Evolutionary conservation across 345 rosid genomes (phyloP), one percentile per base, ranked within the genome.

Genomic region (Kernera saxatilis): DNA sequence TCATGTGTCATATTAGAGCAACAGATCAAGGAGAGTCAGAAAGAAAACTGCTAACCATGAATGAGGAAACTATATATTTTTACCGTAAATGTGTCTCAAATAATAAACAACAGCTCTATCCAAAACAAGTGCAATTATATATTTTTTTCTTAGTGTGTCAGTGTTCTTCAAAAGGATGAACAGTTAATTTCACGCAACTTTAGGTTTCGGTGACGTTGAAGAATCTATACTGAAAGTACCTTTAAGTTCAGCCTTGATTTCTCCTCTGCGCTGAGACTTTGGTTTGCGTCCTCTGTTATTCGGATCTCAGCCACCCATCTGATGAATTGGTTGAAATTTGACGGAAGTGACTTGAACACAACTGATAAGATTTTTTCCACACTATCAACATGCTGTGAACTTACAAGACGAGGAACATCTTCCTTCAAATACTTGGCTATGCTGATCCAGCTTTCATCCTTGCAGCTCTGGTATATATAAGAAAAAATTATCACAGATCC

Each of bases 301-400:
- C 97, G 79, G 74, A 84, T 81, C 82, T 91, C 96, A 72, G 94
- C 98, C 60, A 91, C 78, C 98, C 97, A 86, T 74, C 82, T 88
- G 51, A 93, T 85, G 76, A 93, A 93, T 52, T 89, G 89, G 71
- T 69, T 85, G 64, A 89, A 86, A 33, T 85, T 77, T 33, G 88
- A 77, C 26, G 92, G 94, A 19, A 86, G 84, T 29, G 94, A 91
- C 17, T 53, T 62, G 77, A 83, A 89, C 76, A 93, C 79, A 64
- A 79, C 74, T 41, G 74, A 55, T 7, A 93, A 60, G 74, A 87
- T 78, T 35, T 77, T 73, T 8, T 70, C 74, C 8, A 93, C 54
- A 71, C 80, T 84, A 77, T 82, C 85, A 43, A 87, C 63, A 59
- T 86, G 85, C 48, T 86, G 84, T 4, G 92, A 81, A 71, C 83